These are phyloP conservation scores for Pseudognaphalium luteoalbum DNA, from an alignment of 129 eudicot species.

Conservation along the genomic window DNA sequence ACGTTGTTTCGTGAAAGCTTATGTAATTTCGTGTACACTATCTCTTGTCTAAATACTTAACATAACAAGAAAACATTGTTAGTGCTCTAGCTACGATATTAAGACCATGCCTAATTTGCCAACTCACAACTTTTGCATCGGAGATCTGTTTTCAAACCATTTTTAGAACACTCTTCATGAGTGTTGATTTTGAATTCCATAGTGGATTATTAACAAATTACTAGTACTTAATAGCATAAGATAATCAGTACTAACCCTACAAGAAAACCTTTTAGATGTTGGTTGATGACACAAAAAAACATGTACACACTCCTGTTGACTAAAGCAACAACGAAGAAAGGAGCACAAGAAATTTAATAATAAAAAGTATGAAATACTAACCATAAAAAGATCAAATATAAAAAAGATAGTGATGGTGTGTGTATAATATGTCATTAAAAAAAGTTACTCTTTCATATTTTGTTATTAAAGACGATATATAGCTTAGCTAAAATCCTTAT, in stretches of 20 bases:
- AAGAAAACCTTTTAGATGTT: not conserved
- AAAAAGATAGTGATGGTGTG: too few species aligned
- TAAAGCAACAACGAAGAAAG: not conserved
- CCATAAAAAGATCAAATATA: too few species aligned
- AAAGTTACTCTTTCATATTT: too few species aligned
- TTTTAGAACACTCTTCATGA: not conserved
- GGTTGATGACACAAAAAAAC: not conserved
- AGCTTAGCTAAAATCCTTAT: too few species aligned
- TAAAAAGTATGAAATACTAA: not conserved
- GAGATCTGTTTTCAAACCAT: not conserved
- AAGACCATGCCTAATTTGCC: not conserved
- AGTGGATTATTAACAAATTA: not conserved
- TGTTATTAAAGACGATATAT: too few species aligned
- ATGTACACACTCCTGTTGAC: not conserved
- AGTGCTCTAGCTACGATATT: too few species aligned
- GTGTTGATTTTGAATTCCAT: not conserved
- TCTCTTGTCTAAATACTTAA: too few species aligned
- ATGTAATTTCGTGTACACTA: too few species aligned
- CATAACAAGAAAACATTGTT: too few species aligned
- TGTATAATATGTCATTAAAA: too few species aligned
- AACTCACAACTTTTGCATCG: not conserved
- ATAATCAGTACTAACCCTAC: not conserved
- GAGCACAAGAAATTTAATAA: not conserved
- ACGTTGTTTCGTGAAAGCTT: too few species aligned
- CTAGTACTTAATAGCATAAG: not conserved